Evolutionary conservation across 1,284 basidiomycete species (phyloP), one percentile per base, ranked within the genome.

Genomic region (Microbotryum violaceum): DNA sequence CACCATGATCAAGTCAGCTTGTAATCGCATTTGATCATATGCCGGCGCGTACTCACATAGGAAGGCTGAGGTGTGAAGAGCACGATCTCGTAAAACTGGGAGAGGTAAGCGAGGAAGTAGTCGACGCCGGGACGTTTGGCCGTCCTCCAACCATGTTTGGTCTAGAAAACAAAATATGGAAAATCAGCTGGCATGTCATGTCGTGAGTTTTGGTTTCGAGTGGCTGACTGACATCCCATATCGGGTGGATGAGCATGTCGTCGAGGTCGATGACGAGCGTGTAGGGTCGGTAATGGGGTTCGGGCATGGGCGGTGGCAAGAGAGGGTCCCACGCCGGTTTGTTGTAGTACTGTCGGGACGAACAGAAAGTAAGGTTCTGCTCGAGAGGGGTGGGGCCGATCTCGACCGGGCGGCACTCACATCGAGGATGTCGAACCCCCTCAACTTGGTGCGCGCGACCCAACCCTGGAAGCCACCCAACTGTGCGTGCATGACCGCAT

Each of bases 61-160:
- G 83, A 81, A 57, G 90, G 85, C 77, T 97, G 91, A 10, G 85
- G 83, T 16, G 93, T 97, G 79, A 97, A 99, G 59, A 98, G 80
- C 25, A 98, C 93, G 65, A 98, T 85, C 79, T 98, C 94, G 76
- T 91, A 98, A 78, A 97, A 97, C 73, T 97, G 93, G 0, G 91
- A 91, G 49, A 98, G 82, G 76, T 98, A 97, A 42, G 84, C 92
- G 55, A 98, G 80, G 82, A 97, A 98, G 77, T 97, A 97, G 75
- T 98, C 96, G 10, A 94, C 87, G 4, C 96, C 96, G 1, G 94
- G 94, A 56, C 96, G 85, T 66, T 79, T 79, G 3, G 78, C 78
- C 4, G 77, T 79, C 16, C 76, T 70, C 77, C 77, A 79, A 9
- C 77, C 78, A 53, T 77, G 72, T 46, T 77, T 74, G 21, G 77